Conservation (phyloP, 176 grass and related monocot species). For the Musa itinerans region DNA sequence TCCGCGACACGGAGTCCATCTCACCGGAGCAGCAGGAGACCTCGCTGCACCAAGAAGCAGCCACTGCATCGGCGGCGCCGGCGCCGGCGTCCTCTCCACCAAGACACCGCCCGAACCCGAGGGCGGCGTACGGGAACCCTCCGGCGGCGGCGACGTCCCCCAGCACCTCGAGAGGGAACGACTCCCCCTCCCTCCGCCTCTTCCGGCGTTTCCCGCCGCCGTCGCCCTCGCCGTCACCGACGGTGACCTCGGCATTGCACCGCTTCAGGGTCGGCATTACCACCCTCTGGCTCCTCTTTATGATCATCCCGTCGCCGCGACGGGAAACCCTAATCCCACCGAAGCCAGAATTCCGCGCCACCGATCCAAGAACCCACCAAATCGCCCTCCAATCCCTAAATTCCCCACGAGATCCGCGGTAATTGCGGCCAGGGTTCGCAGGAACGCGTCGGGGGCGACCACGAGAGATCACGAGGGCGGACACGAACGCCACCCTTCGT, state of each 20-base stretch:
- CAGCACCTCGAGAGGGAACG: conserved; percentile 81
- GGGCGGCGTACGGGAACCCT: conserved; percentile 48
- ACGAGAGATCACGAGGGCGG: background rate
- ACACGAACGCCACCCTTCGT: background rate
- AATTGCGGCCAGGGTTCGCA: background rate
- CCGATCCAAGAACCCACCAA: background rate
- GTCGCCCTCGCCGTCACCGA: conserved; percentile 25
- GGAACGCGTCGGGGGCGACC: background rate
- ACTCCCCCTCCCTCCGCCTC: conserved; percentile 49
- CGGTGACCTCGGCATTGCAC: conserved; percentile 58
- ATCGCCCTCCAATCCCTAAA: background rate
- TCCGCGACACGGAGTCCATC: conserved; percentile 7
- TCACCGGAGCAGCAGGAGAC: conserved; percentile 4
- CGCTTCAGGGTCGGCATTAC: conserved; percentile 64
- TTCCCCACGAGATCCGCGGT: background rate
- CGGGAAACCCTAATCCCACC: conserved; percentile 2
- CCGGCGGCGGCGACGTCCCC: conserved; percentile 48
- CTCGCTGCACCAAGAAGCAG: conserved; percentile 1
- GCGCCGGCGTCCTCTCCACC: conserved; percentile 25
- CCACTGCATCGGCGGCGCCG: conserved; percentile 15
- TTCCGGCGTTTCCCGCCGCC: conserved; percentile 33
- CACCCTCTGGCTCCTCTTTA: conserved; percentile 71
- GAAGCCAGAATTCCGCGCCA: background rate
- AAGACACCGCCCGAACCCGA: conserved; percentile 32
- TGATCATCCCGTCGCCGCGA: conserved; percentile 54